These are phyloP conservation scores for Trichosporon sp. DNA, from an alignment of 1,284 basidiomycete genomes.

Conservation along the genomic window DNA sequence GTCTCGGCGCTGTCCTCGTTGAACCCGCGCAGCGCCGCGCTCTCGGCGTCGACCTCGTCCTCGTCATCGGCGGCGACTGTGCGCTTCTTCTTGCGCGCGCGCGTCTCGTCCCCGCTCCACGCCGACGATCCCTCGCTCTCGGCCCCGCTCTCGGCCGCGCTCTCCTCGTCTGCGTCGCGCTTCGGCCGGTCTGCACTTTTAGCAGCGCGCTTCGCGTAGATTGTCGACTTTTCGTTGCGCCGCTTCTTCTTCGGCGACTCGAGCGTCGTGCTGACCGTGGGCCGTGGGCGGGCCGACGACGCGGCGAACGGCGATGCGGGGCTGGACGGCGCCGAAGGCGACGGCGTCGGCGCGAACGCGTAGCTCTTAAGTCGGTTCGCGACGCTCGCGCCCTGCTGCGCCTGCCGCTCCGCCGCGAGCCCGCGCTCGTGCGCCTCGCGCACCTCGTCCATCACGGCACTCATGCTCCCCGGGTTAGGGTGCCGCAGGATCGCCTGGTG, in stretches of 20 bases:
- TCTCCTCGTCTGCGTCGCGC: conserved; percentile 56
- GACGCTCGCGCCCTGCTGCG: not conserved
- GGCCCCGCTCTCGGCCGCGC: conserved; percentile 33
- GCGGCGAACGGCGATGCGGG: not conserved
- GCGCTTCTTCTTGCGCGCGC: conserved; percentile 26
- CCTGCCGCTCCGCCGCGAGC: not conserved
- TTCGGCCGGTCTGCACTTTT: conserved; percentile 16
- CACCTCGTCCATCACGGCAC: conserved; percentile 23
- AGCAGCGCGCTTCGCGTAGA: conserved; percentile 48
- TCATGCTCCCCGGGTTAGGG: conserved; percentile 18
- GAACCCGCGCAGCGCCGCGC: conserved; percentile 73
- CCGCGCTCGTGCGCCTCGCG: not conserved
- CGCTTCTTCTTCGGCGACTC: conserved; percentile 22
- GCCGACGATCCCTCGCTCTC: conserved; percentile 36
- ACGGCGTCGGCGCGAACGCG: conserved; percentile 6
- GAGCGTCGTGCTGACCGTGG: not conserved
- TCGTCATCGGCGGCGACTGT: conserved; percentile 32
- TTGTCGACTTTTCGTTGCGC: conserved; percentile 45
- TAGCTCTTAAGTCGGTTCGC: not conserved
- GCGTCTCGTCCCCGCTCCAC: conserved; percentile 36
- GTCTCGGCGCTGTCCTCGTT: conserved; percentile 68
- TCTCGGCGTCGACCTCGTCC: conserved; percentile 48
- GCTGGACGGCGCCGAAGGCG: not conserved
- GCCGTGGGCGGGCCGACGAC: not conserved
- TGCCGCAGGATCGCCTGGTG: conserved; percentile 15